Evolutionary conservation across 805 yeast genomes (phyloP), one percentile per base, ranked within the genome.

Genomic region (Candida endomychidarum): DNA sequence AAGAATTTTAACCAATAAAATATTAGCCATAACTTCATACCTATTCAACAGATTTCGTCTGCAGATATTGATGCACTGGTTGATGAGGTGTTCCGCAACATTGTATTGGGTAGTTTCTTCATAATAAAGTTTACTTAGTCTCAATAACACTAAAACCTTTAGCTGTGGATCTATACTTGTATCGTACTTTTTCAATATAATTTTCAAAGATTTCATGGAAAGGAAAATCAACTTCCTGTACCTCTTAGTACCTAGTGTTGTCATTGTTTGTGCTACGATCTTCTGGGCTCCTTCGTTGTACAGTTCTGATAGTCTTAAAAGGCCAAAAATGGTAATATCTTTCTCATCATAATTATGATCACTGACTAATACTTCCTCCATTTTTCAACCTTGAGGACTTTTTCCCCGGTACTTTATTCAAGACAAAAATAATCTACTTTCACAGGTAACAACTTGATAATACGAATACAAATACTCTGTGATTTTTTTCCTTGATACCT

Each of bases 91-190:
- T 20, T 70, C 70, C 0, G 81, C 80, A 26, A 57, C 46, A 20
- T 63, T 63, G 12, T 57, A 46, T 45, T 67, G 65, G 2, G 54
- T 55, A 0, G 80, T 75, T 40, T 77, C 81, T 18, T 45, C 44
- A 34, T 63, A 60, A 37, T 67, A 60, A 3, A 73, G 34, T 9
- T 50, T 50, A 0, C 77, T 67, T 8, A 75, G 46, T 28, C 58
- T 59, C 38, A 61, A 65, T 29, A 61, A 59, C 0, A 71, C 47
- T 2, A 48, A 36, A 41, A 65, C 63, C 38, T 67, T 69, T 14
- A 57, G 36, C 11, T 45, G 48, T 0, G 72, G 62, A 26, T 59
- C 51, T 11, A 77, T 41, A 2, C 34, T 14, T 1, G 43, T 40
- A 9, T 49, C 41, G 46, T 68, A 72, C 29, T 58, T 53, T 14